A percentile compares a stretch with the other conserved stretches of the same genome.
These are phyloP conservation scores for Cytospora chrysosperma DNA, from an alignment of 2,329 filamentous ascomycete species.

Conservation along the genomic window DNA sequence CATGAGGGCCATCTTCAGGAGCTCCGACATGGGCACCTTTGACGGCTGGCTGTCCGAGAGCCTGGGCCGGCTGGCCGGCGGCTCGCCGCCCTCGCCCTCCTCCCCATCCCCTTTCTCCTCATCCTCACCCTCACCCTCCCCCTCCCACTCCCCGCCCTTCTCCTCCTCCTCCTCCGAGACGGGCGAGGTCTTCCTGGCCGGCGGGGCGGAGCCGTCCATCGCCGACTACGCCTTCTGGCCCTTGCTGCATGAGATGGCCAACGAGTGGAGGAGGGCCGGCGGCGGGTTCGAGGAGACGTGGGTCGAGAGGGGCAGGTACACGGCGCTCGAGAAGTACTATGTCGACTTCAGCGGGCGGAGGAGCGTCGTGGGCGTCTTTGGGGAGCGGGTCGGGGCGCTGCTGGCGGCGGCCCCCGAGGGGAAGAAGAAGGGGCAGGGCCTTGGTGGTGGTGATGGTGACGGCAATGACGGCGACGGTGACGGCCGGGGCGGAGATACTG, in stretches of 20 bases:
- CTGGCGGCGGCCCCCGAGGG: background rate
- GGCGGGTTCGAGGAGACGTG: conserved; percentile 29
- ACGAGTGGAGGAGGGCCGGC: conserved; percentile 33
- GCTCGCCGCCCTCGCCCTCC: too few relatives aligned
- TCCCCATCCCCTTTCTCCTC: too few relatives aligned
- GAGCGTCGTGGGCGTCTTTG: conserved; percentile 23
- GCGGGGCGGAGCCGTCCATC: conserved; percentile 38
- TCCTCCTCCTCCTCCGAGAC: conserved; percentile 14
- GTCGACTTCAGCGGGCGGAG: conserved; percentile 30
- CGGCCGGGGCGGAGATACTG: background rate
- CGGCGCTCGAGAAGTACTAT: conserved; percentile 40
- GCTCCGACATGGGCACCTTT: conserved; percentile 34
- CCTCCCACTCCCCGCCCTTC: too few relatives aligned
- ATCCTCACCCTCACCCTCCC: too few relatives aligned
- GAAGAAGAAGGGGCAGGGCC: background rate
- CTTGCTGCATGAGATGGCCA: conserved; percentile 47
- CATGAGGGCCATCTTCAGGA: conserved; percentile 29
- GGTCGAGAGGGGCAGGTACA: conserved; percentile 19
- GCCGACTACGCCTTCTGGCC: conserved; percentile 60
- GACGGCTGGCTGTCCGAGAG: conserved; percentile 10
- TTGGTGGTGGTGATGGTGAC: too few relatives aligned
- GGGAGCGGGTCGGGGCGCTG: background rate
- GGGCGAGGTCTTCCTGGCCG: conserved; percentile 44
- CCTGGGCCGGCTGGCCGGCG: too few relatives aligned
- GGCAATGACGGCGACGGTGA: background rate